Evolutionary conservation across 768 basidiomycete species (phyloP).

Genomic region (Termitomyces titanicus): DNA sequence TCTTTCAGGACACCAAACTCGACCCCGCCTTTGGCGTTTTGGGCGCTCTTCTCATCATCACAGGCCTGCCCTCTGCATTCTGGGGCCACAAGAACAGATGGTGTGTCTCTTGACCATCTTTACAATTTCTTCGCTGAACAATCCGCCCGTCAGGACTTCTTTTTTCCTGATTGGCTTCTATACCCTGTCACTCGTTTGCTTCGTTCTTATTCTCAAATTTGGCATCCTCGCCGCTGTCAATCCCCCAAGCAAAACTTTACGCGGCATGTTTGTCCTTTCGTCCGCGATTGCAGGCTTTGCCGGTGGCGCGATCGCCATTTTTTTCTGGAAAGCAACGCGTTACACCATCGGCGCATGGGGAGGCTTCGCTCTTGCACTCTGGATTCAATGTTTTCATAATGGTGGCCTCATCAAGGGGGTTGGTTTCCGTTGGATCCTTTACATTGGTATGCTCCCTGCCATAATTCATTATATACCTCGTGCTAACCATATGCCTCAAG

Average conservation of each 20-base stretch:
- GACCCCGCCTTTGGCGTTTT: conserved; percentile 90
- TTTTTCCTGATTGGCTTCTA: conserved; percentile 94
- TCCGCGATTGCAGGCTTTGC: conserved; percentile 76
- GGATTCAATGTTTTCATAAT: conserved; percentile 80
- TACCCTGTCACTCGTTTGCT: conserved; percentile 78
- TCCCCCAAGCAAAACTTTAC: conserved; percentile 71
- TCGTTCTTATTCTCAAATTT: conserved; percentile 84
- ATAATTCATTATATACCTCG: conserved; percentile 8
- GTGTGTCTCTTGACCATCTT: conserved; percentile 37
- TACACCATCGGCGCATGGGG: conserved; percentile 83
- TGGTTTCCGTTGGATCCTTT: conserved; percentile 86
- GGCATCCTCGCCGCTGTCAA: conserved; percentile 84
- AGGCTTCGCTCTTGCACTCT: conserved; percentile 84
- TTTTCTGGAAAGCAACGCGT: conserved; percentile 88
- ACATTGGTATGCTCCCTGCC: conserved; percentile 56
- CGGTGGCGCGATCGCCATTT: conserved; percentile 83
- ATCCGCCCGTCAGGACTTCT: conserved; percentile 61
- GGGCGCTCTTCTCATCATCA: conserved; percentile 84
- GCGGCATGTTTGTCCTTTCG: conserved; percentile 89
- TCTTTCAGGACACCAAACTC: conserved; percentile 54
- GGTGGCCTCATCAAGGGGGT: conserved; percentile 78
- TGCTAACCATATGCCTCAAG: conserved; percentile 35
- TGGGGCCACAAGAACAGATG: conserved; percentile 96
- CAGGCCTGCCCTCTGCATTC: conserved; percentile 85
- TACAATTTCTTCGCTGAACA: conserved; percentile 13